Conservation (phyloP, 1,139 yeast species). For the Geotrichum cucujoidarum region DNA sequence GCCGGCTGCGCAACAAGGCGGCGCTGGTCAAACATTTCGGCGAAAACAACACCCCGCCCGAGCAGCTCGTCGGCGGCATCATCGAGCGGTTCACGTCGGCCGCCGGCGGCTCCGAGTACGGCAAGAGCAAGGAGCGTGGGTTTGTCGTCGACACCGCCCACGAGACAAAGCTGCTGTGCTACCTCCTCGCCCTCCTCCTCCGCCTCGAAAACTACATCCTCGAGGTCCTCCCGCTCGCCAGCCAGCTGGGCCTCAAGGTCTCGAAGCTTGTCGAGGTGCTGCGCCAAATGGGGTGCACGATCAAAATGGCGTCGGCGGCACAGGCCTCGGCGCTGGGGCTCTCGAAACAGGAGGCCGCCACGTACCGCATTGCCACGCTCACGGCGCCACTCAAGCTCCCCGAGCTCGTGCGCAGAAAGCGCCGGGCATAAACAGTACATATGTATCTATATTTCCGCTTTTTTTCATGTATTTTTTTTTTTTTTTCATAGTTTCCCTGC, state of each 20-base stretch:
- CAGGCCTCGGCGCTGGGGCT: conserved; percentile 85
- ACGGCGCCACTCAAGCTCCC: conserved; percentile 90
- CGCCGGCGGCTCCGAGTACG: conserved; percentile 56
- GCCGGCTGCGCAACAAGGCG: conserved; percentile 55
- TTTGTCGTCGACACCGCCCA: conserved; percentile 66
- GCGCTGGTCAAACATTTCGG: conserved; percentile 56
- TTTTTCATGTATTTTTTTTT: no score
- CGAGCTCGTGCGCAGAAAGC: conserved; percentile 67
- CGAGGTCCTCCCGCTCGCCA: conserved; percentile 76
- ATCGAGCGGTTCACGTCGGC: conserved; percentile 63
- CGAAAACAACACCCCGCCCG: conserved; percentile 67
- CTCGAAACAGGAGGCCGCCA: conserved; percentile 56
- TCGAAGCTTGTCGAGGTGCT: conserved; percentile 63
- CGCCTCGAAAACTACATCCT: conserved; percentile 72
- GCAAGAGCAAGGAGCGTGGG: conserved; percentile 51
- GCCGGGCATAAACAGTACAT: no score
- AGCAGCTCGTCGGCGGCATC: conserved; percentile 65
- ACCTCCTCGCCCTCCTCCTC: conserved; percentile 64
- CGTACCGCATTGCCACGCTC: conserved; percentile 74
- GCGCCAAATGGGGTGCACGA: conserved; percentile 75
- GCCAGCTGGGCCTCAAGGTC: conserved; percentile 79
- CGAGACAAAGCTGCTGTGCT: conserved; percentile 82
- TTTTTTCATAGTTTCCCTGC: no score
- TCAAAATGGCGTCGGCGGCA: conserved; percentile 68
- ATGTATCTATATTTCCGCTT: no score